A percentile compares a stretch with the other conserved stretches of the same genome.
Conservation (phyloP, 768 basidiomycete genomes). For the Asterophora parasitica region DNA sequence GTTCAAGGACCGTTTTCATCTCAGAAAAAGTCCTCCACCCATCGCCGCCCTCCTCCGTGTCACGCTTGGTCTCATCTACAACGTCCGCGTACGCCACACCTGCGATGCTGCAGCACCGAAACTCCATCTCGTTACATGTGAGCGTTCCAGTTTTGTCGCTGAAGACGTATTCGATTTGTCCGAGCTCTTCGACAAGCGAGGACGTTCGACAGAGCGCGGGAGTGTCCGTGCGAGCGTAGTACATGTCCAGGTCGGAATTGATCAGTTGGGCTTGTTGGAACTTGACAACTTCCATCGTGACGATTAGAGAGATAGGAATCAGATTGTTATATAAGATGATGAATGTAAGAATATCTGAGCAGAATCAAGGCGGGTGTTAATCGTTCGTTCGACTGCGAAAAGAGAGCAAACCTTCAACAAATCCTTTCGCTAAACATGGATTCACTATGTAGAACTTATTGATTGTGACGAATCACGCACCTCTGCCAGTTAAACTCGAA, state of each 20-base stretch:
- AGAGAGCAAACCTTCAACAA: slow-evolving; percentile 67
- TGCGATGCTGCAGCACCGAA: slow-evolving; percentile 82
- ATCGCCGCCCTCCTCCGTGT: slow-evolving; percentile 49
- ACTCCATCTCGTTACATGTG: slow-evolving; percentile 98
- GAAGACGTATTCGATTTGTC: slow-evolving; percentile 96
- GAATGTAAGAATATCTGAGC: slow-evolving; percentile 89
- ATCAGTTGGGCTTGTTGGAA: slow-evolving; percentile 97
- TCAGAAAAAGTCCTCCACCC: slow-evolving; percentile 82
- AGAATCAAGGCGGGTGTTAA: slow-evolving; percentile 12
- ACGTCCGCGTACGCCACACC: slow-evolving; percentile 87
- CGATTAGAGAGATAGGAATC: slow-evolving; percentile 97
- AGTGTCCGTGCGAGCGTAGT: slow-evolving; percentile 90
- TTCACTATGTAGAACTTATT: slow-evolving; percentile 2
- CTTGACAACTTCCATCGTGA: slow-evolving; percentile 99
- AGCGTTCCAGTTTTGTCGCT: slow-evolving; percentile 94
- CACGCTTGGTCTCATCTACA: slow-evolving; percentile 82
- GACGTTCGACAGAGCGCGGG: slow-evolving; percentile 98
- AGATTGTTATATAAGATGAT: slow-evolving; percentile 99
- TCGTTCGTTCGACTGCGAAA: slow-evolving; percentile 4
- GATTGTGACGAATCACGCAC: slow-evolving; percentile 32
- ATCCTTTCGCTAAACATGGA: slow-evolving; percentile 53
- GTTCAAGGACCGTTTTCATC: slow-evolving; percentile 53
- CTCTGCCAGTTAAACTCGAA: slow-evolving; percentile 55
- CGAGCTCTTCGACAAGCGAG: slow-evolving; percentile 95
- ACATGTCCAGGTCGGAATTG: slow-evolving; percentile 98